Evolutionary conservation across 1,139 yeast species (phyloP).

Genomic region (Yamadazyma friedrichii): DNA sequence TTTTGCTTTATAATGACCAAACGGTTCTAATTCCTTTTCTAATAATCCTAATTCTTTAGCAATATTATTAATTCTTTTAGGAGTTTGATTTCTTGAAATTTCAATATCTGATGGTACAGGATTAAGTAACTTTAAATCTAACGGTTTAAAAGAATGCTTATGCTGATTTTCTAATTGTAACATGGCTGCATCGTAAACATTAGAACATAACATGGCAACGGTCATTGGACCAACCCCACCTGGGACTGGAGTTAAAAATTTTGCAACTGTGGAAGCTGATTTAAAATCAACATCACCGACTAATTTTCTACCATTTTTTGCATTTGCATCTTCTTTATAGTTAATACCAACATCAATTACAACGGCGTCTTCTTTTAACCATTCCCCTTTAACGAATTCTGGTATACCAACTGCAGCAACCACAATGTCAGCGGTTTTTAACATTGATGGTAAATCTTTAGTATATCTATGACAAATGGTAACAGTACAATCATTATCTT

Average conservation of each 20-base stretch:
- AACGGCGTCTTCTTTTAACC: slow-evolving; percentile 68
- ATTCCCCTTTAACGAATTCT: slow-evolving; percentile 66
- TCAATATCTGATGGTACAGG: slow-evolving; percentile 81
- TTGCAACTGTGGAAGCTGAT: slow-evolving; percentile 54
- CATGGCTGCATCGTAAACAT: slow-evolving; percentile 66
- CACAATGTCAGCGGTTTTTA: slow-evolving; percentile 67
- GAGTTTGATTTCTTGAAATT: slow-evolving; percentile 70
- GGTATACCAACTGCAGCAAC: slow-evolving; percentile 79
- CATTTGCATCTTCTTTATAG: slow-evolving; percentile 61
- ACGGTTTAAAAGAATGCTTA: slow-evolving; percentile 44
- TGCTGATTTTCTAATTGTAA: slow-evolving; percentile 50
- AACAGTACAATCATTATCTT: slow-evolving; percentile 73
- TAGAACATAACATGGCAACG: slow-evolving; percentile 75
- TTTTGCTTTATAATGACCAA: slow-evolving; percentile 75
- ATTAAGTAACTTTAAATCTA: slow-evolving; percentile 45
- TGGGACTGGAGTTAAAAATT: slow-evolving; percentile 76
- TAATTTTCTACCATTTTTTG: slow-evolving; percentile 62
- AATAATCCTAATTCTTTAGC: slow-evolving; percentile 66
- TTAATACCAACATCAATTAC: slow-evolving; percentile 82
- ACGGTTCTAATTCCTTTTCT: slow-evolving; percentile 65
- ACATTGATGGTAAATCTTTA: slow-evolving; percentile 46
- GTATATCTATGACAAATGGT: slow-evolving; percentile 70
- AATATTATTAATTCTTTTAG: slow-evolving; percentile 61
- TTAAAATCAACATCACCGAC: slow-evolving; percentile 79
- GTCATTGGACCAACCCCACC: slow-evolving; percentile 94